phyloP scores from a whole-genome alignment of 1,284 basidiomycete genomes.

The Grifola frondosa region DNA sequence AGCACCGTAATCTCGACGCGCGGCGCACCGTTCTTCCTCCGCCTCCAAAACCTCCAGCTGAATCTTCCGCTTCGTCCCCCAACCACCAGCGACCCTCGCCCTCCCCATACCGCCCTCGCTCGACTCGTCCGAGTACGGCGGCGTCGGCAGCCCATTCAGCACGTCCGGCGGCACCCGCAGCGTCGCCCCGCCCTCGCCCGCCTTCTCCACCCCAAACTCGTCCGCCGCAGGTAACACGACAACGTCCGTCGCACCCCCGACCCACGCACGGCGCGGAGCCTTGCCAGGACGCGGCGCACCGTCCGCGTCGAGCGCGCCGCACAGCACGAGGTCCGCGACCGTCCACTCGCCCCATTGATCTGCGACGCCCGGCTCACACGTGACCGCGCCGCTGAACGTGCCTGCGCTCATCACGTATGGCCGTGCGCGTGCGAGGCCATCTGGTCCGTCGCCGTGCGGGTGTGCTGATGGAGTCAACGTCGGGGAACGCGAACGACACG shows the following conservation, averaged over 20 bases:
- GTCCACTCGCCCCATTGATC: slow-evolving; percentile 30
- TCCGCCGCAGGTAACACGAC: slow-evolving; percentile 17
- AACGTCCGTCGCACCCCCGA: slow-evolving; percentile 22
- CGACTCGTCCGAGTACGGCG: slow-evolving; percentile 18
- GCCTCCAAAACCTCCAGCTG: too few relatives aligned
- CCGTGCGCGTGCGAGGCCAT: slow-evolving; percentile 25
- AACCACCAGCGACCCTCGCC: too few relatives aligned
- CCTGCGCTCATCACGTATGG: slow-evolving; percentile 34
- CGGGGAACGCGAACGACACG: slow-evolving; percentile 31
- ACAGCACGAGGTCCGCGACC: slow-evolving; percentile 37
- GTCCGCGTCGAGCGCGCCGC: slow-evolving; percentile 34
- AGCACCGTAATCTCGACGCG: too few relatives aligned
- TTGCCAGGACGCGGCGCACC: neutral
- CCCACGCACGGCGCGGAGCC: slow-evolving; percentile 17
- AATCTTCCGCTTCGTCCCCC: too few relatives aligned
- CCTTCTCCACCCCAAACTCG: slow-evolving; percentile 4
- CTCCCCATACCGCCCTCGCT: neutral
- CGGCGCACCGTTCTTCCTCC: too few relatives aligned
- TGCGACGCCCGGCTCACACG: slow-evolving; percentile 14
- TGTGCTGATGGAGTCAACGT: neutral
- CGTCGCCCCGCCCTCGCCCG: slow-evolving; percentile 5
- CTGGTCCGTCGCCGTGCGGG: slow-evolving; percentile 6
- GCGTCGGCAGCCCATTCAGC: slow-evolving; percentile 21
- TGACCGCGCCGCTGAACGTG: slow-evolving; percentile 32
- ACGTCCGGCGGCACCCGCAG: slow-evolving; percentile 4